These are phyloP conservation scores for Neofusicoccum ribis DNA, from an alignment of 2,329 filamentous ascomycete genomes.

Conservation along the genomic window DNA sequence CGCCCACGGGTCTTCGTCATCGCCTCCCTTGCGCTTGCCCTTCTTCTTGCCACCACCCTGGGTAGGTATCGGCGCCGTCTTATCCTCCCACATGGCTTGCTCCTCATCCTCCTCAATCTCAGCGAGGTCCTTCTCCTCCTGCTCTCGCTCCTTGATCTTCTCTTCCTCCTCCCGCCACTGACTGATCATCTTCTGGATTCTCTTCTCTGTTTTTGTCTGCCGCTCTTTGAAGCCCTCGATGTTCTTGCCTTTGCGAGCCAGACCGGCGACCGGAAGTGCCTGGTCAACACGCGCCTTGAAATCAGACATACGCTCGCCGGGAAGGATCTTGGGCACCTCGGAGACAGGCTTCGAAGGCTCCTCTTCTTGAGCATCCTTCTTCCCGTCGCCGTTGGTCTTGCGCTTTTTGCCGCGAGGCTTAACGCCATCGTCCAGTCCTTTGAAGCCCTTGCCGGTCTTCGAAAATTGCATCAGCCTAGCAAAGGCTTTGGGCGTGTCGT, in stretches of 20 bases:
- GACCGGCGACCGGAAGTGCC: slow-evolving; percentile 71
- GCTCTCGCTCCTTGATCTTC: slow-evolving; percentile 68
- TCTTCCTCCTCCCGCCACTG: slow-evolving; percentile 59
- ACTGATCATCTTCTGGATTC: slow-evolving; percentile 63
- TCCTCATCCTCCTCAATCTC: slow-evolving; percentile 60
- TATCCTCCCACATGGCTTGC: slow-evolving; percentile 66
- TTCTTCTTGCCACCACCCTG: slow-evolving; percentile 51
- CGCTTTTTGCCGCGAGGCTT: slow-evolving; percentile 50
- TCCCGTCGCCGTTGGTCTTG: slow-evolving; percentile 34
- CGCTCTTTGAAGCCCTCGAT: slow-evolving; percentile 65
- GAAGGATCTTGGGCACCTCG: slow-evolving; percentile 67
- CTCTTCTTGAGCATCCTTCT: slow-evolving; percentile 26
- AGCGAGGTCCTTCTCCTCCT: slow-evolving; percentile 72
- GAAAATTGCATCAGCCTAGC: slow-evolving; percentile 78
- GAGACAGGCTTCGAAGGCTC: slow-evolving; percentile 23
- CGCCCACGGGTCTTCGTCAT: slow-evolving; percentile 75
- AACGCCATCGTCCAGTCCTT: slow-evolving; percentile 71
- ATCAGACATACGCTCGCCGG: slow-evolving; percentile 79
- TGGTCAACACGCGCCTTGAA: slow-evolving; percentile 83
- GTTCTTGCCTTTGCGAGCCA: slow-evolving; percentile 63
- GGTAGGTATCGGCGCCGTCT: slow-evolving; percentile 60
- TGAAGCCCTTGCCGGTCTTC: slow-evolving; percentile 56
- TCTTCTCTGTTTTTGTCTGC: slow-evolving; percentile 77
- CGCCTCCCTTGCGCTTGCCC: slow-evolving; percentile 51
- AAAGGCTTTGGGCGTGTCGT: slow-evolving; percentile 90